These are phyloP conservation scores for Fusarium albosuccineum DNA, from an alignment of 2,329 filamentous ascomycete genomes.

Conservation along the genomic window DNA sequence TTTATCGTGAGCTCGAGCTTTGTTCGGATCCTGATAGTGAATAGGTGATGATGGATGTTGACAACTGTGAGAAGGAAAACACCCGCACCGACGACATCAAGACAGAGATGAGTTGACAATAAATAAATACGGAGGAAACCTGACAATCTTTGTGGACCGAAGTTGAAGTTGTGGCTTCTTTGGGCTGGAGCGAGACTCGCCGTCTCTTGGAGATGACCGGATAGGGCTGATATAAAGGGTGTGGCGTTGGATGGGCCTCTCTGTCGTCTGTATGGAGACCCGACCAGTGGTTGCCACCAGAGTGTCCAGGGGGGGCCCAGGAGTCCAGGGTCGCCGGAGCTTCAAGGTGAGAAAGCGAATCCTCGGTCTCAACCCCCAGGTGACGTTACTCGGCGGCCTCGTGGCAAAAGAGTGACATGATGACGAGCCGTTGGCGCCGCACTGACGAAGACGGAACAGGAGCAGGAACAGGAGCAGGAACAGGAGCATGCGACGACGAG, in stretches of 20 bases:
- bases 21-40: slow-evolving; percentile 31
- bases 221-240: slow-evolving; percentile 48
- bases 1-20: slow-evolving; percentile 58
- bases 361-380: slow-evolving; percentile 36
- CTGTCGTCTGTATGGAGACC: slow-evolving; percentile 17
- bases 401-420: slow-evolving; percentile 45
- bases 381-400: slow-evolving; percentile 41
- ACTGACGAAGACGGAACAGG: slow-evolving; percentile 20
- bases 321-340: slow-evolving; percentile 35
- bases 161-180: slow-evolving; percentile 9
- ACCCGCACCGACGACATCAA: slow-evolving; percentile 42
- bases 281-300: slow-evolving; percentile 42
- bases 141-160: not conserved
- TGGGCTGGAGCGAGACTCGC: slow-evolving; percentile 13
- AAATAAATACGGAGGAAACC: slow-evolving; percentile 14
- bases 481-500: slow-evolving; percentile 44
- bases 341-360: slow-evolving; percentile 32
- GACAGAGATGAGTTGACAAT: slow-evolving; percentile 26
- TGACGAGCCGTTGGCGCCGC: slow-evolving; percentile 38
- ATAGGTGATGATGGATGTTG: slow-evolving; percentile 26
- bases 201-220: slow-evolving; percentile 28
- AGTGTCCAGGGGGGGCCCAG: slow-evolving; percentile 30
- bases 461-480: slow-evolving; percentile 21
- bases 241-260: slow-evolving; percentile 36
- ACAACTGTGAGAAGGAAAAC: slow-evolving; percentile 26